These are phyloP conservation scores for Pneumocystis carinii DNA, from an alignment of 1,139 yeast species.

Conservation along the genomic window DNA sequence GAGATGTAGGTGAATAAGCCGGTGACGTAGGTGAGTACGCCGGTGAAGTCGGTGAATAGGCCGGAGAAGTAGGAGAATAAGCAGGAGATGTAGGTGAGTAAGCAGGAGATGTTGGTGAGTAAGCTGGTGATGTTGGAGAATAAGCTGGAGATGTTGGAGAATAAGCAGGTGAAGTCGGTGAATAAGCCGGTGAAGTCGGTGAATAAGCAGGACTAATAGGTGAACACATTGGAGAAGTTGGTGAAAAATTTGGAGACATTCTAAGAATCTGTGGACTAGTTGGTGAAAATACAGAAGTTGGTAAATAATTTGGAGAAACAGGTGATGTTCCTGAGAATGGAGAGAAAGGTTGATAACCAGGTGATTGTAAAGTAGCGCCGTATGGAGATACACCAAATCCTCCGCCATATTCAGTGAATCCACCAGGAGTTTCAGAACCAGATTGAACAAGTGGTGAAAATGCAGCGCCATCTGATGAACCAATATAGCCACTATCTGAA, in stretches of 20 bases:
- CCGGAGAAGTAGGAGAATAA: slow-evolving; percentile 61
- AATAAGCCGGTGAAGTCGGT: slow-evolving; percentile 61
- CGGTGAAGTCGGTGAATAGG: slow-evolving; percentile 53
- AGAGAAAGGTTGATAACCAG: slow-evolving; percentile 52
- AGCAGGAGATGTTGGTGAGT: slow-evolving; percentile 62
- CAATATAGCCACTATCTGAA: slow-evolving; percentile 59
- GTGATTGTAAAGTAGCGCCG: slow-evolving; percentile 47
- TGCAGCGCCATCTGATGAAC: slow-evolving; percentile 47
- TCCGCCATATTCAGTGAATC: slow-evolving; percentile 77
- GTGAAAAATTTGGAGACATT: slow-evolving; percentile 37
- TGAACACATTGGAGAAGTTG: slow-evolving; percentile 41
- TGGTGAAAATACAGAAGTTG: slow-evolving; percentile 15
- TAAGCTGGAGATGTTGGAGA: slow-evolving; percentile 65
- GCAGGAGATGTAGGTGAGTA: slow-evolving; percentile 53
- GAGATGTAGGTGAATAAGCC: slow-evolving; percentile 51
- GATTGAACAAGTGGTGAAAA: slow-evolving; percentile 92
- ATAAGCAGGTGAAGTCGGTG: slow-evolving; percentile 59
- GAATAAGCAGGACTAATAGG: slow-evolving; percentile 38
- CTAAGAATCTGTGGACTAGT: not conserved
- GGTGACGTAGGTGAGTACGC: slow-evolving; percentile 45
- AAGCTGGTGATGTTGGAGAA: slow-evolving; percentile 61
- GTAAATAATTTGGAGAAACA: slow-evolving; percentile 29
- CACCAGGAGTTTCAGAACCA: slow-evolving; percentile 64
- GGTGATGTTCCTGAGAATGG: slow-evolving; percentile 39
- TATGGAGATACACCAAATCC: slow-evolving; percentile 28